phyloP scores from a whole-genome alignment of 139 green algal species.

The Pseudopediastrum boryanum region DNA sequence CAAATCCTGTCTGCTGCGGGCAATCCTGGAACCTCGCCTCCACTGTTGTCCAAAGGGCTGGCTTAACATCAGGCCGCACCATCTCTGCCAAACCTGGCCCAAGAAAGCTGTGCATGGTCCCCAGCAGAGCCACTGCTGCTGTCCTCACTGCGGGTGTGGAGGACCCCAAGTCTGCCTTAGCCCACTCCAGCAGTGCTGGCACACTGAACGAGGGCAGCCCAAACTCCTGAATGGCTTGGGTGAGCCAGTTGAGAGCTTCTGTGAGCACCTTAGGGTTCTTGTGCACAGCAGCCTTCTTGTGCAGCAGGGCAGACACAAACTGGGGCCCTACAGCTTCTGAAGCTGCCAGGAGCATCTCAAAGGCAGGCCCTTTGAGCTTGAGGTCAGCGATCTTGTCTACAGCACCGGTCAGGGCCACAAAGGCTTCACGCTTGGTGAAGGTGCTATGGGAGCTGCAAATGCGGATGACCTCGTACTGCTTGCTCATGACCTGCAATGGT shows the following conservation, averaged over 20 bases:
- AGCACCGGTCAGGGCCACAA: constrained; percentile 73
- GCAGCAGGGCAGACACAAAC: constrained; percentile 83
- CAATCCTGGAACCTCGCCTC: constrained; percentile 88
- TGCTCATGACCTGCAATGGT: constrained; percentile 74
- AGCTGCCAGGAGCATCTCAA: constrained; percentile 69
- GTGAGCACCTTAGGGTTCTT: constrained; percentile 96
- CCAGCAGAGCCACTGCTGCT: constrained; percentile 73
- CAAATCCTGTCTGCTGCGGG: constrained; percentile 48
- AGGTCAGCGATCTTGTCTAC: constrained; percentile 79
- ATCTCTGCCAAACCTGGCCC: constrained; percentile 59
- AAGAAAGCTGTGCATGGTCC: constrained; percentile 76
- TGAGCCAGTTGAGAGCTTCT: constrained; percentile 88
- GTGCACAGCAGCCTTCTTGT: constrained; percentile 80
- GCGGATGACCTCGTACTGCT: constrained; percentile 86
- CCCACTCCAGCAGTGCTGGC: constrained; percentile 72
- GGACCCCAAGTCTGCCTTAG: constrained; percentile 79
- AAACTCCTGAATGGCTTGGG: constrained; percentile 84
- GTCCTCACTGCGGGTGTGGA: constrained; percentile 81
- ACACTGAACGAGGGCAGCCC: constrained; percentile 73
- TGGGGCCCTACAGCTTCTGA: constrained; percentile 85
- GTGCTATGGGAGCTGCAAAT: constrained; percentile 34
- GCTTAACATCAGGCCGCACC: constrained; percentile 87
- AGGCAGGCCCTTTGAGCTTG: constrained; percentile 74
- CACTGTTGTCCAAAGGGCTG: constrained; percentile 87
- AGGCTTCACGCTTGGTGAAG: constrained; percentile 69